Percentiles rank a stretch among this genome's conserved stretches.
Evolutionary conservation across 1,284 basidiomycete species (phyloP).

Genomic region (Stereum hirsutum): DNA sequence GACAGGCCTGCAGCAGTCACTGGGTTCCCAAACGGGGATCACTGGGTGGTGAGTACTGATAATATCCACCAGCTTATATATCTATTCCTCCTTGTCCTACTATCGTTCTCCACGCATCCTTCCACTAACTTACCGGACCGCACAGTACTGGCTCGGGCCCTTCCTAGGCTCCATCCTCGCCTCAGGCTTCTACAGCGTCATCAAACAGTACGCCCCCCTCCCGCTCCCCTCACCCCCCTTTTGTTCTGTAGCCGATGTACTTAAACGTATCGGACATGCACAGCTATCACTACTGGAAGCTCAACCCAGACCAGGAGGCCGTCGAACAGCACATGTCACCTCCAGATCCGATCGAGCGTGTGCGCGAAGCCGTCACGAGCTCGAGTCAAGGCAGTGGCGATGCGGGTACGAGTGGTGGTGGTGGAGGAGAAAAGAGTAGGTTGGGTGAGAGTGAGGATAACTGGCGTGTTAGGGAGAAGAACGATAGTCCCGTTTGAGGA

Average conservation of each 20-base stretch:
- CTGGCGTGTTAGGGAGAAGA: no score
- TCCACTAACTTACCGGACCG: no score
- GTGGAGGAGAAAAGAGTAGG: no score
- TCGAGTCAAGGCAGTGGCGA: constrained; percentile 26
- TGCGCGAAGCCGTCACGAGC: no score
- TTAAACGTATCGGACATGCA: no score
- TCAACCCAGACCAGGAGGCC: constrained; percentile 45
- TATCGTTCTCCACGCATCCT: no score
- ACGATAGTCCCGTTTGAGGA: no score
- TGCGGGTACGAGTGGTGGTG: no score
- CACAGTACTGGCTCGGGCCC: constrained; percentile 61
- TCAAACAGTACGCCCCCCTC: constrained; percentile 36
- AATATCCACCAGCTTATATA: neutral
- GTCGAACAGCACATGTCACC: constrained; percentile 30
- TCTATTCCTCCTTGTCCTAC: constrained; percentile 2
- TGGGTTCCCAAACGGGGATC: constrained; percentile 40
- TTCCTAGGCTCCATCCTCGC: constrained; percentile 52
- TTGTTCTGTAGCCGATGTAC: no score
- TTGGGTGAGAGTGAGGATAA: no score
- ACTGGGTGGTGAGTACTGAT: constrained; percentile 48
- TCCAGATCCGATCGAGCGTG: constrained; percentile 19
- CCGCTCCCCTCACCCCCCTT: neutral
- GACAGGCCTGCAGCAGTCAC: constrained; percentile 64
- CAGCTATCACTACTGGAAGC: constrained; percentile 38
- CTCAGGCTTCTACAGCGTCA: constrained; percentile 41